Evolutionary conservation across 106 monocot genomes (phyloP).

Genomic region (Platanthera guangdongensis): DNA sequence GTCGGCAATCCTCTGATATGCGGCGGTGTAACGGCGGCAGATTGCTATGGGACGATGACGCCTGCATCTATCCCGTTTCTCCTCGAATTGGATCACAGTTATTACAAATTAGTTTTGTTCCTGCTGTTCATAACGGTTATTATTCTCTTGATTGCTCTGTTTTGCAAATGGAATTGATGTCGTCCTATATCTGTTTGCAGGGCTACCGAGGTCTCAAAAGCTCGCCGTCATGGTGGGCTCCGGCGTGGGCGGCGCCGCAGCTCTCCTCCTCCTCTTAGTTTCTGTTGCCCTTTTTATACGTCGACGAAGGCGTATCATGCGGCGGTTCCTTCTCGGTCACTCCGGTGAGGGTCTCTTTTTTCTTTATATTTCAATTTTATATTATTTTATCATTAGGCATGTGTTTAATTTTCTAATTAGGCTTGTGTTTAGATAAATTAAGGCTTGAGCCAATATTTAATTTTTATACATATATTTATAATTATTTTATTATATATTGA

Average conservation of each 20-base stretch:
- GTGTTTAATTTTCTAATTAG: too few species aligned
- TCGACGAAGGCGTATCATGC: constrained; percentile 42
- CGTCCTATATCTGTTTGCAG: constrained; percentile 11
- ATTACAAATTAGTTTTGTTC: background rate
- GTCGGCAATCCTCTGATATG: constrained; percentile 86
- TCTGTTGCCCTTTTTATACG: constrained; percentile 33
- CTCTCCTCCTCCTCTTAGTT: constrained; percentile 32
- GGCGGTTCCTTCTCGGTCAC: constrained; percentile 42
- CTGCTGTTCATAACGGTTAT: background rate
- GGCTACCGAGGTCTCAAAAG: constrained; percentile 33
- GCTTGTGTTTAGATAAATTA: too few species aligned
- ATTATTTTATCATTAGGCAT: too few species aligned
- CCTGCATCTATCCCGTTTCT: constrained; percentile 40
- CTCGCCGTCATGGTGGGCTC: constrained; percentile 63
- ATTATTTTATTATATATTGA: too few species aligned
- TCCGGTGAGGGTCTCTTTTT: constrained; percentile 22
- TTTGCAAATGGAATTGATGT: background rate
- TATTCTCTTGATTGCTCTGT: background rate
- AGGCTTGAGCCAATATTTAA: too few species aligned
- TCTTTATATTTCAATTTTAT: background rate
- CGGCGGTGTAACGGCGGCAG: constrained; percentile 33
- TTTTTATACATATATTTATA: too few species aligned
- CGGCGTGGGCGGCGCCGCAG: constrained; percentile 36
- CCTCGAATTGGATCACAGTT: constrained; percentile 45
- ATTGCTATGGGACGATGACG: constrained; percentile 41